Conservation (phyloP, 805 yeast genomes). For the Teunomyces funiuensis region DNA sequence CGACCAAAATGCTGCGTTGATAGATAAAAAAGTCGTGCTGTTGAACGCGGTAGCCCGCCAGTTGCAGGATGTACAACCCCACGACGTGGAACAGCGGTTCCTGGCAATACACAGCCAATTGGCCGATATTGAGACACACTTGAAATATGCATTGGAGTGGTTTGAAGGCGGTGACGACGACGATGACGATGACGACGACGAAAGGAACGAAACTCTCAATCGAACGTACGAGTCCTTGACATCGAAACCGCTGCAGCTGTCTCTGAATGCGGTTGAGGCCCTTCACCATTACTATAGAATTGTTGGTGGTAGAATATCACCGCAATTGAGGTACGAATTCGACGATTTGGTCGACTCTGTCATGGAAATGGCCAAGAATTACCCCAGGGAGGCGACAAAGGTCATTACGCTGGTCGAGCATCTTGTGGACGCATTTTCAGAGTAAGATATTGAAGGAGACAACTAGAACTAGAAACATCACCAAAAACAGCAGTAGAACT, state of each 20-base stretch:
- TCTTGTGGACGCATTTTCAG: constrained; percentile 13
- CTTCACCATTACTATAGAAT: background rate
- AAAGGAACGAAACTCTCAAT: constrained; percentile 12
- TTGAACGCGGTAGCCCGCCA: constrained; percentile 7
- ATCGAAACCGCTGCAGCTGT: constrained; percentile 6
- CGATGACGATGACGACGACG: constrained; percentile 5
- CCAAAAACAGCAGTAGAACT: no score
- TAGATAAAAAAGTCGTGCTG: constrained; percentile 9
- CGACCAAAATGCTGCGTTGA: constrained; percentile 9
- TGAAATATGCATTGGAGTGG: constrained; percentile 3
- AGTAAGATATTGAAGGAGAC: no score
- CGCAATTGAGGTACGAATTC: constrained; percentile 11
- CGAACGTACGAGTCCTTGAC: constrained; percentile 17
- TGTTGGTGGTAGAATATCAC: background rate
- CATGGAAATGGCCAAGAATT: constrained; percentile 11
- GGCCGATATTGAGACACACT: constrained; percentile 7
- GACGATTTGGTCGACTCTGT: constrained; percentile 15
- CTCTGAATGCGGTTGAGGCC: background rate
- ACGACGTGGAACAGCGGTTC: constrained; percentile 2
- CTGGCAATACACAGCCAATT: constrained; percentile 7
- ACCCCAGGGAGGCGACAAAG: constrained; percentile 16
- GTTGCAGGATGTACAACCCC: background rate
- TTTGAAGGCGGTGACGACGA: constrained; percentile 2
- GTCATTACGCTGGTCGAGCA: constrained; percentile 19
- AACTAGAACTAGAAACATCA: no score